Conservation (phyloP, 2,329 filamentous ascomycete species). For the Fusarium denticulatum region DNA sequence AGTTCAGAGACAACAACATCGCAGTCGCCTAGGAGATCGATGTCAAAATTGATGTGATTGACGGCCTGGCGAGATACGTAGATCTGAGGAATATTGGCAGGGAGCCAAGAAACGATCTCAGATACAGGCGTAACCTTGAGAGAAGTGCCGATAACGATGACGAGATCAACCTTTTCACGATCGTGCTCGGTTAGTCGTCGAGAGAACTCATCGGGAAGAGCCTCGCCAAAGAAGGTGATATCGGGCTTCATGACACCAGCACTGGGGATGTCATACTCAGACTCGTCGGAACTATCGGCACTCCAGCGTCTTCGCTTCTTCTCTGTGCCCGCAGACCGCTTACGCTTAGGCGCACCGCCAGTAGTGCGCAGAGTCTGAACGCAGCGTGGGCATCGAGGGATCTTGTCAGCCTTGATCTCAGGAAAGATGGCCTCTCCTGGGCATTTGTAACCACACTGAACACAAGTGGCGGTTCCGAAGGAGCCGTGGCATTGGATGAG, state of each 20-base stretch:
- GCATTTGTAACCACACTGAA: conserved; percentile 80
- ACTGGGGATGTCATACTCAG: conserved; percentile 65
- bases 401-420: conserved; percentile 78
- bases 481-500: conserved; percentile 97
- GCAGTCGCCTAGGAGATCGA: conserved; percentile 95
- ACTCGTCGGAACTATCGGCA: conserved; percentile 55
- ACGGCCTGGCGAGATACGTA: conserved; percentile 89
- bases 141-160: conserved; percentile 95
- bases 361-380: conserved; percentile 59
- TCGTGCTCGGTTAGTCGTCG: conserved; percentile 84
- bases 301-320: conserved; percentile 55
- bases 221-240: conserved; percentile 97
- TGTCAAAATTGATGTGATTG: conserved; percentile 91
- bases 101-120: conserved; percentile 85
- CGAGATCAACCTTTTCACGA: conserved; percentile 81
- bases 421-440: conserved; percentile 81
- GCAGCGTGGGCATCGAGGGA: conserved; percentile 83
- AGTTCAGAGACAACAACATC: conserved; percentile 91
- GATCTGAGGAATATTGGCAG: conserved; percentile 84
- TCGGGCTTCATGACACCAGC: conserved; percentile 94
- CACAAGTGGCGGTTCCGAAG: conserved; percentile 90
- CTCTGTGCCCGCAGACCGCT: conserved; percentile 53
- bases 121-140: conserved; percentile 96
- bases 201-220: conserved; percentile 85
- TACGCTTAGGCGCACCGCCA: conserved; percentile 49